Base-by-base conservation (phyloP, 345 rosid species). In the Populus euphratica region DNA sequence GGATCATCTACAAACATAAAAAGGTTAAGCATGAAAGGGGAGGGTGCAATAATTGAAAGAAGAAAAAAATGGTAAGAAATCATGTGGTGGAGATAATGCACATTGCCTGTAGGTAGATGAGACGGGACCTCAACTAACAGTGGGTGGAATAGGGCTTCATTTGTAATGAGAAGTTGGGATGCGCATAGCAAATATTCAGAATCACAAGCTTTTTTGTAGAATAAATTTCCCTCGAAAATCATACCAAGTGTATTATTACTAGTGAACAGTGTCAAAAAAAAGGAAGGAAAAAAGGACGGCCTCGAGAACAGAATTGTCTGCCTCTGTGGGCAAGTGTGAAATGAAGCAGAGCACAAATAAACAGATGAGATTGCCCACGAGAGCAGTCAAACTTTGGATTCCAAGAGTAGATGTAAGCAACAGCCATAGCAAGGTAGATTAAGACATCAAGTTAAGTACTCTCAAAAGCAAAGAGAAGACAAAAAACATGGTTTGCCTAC, bases 351-450 rank as follows among this genome's bases (percentile, higher is more conserved):
- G 33, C 17, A 47, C 63, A 43, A 13, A 44, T 25, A 77, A 23
- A 71, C 61, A 43, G 36, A 62, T 52, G 47, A 1, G 66, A 72
- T 77, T 75, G 77, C 73, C 52, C 52, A 47, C 54, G 66, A 72
- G 80, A 5, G 21, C 56, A 44, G 25, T 18, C 29, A 36, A 81
- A 74, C 88, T 83, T 83, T 74, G 87, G 89, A 86, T 87, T 85
- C 89, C 87, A 76, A 74, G 75, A 80, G 73, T 70, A 56, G 38
- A 70, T 18, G 70, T 44, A 63, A 33, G 11, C 8, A 54, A 54
- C 7, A 38, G 73, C 44, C 25, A 31, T 62, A 43, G 50, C 61
- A 5, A 20, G 25, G 61, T 21, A 21, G 61, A 54, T 21, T 8
- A 54, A 54, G 61, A 21, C 25, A 54, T 38, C 70, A 38, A 29